Evolutionary conservation across 2,329 filamentous ascomycete genomes (phyloP), one percentile per base, ranked within the genome.

Genomic region (Colletotrichum acutatum): DNA sequence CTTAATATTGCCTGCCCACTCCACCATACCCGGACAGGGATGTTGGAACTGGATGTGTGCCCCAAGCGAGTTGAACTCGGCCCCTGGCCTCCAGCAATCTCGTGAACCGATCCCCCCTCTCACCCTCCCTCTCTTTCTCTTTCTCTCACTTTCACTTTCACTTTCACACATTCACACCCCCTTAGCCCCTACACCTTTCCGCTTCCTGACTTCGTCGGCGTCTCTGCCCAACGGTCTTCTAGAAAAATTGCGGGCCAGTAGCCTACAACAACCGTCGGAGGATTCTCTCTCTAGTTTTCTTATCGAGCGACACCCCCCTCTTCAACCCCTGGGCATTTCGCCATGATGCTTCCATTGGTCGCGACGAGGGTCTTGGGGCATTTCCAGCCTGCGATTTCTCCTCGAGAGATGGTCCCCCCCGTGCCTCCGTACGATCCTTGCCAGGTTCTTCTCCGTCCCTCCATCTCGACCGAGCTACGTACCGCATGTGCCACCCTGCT

Each of bases 221-320:
- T 78, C 78, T 83, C 82, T 83, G 79, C 80, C 84, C 83, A 86
- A 86, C 84, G 83, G 83, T 81, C 80, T 83, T 85, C 81, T 83
- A 83, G 81, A 84, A 83, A 72, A 83, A 82, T 80, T 83, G 83
- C 82, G 84, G 85, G 82, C 78, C 85, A 76, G 72, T 77, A 75
- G 76, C 77, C 77, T 77, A 77, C 79, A 76, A 81, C 80, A 79
- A 77, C 76, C 77, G 76, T 85, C 84, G 84, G 84, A 86, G 83
- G 81, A 83, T 86, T 86, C 81, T 83, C 80, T 80, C 79, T 81
- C 82, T 82, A 82, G 84, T 84, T 83, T 79, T 79, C 78, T 77
- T 79, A 80, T 81, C 78, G 82, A 80, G 66, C 42, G 58, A 59
- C 70, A 19, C 61, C 71, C 24, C 30, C 30, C 59, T 64, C 58